A percentile compares a stretch with the other conserved stretches of the same genome.
Evolutionary conservation across 768 basidiomycete genomes (phyloP).

Genomic region (Candolleomyces aberdarensis): DNA sequence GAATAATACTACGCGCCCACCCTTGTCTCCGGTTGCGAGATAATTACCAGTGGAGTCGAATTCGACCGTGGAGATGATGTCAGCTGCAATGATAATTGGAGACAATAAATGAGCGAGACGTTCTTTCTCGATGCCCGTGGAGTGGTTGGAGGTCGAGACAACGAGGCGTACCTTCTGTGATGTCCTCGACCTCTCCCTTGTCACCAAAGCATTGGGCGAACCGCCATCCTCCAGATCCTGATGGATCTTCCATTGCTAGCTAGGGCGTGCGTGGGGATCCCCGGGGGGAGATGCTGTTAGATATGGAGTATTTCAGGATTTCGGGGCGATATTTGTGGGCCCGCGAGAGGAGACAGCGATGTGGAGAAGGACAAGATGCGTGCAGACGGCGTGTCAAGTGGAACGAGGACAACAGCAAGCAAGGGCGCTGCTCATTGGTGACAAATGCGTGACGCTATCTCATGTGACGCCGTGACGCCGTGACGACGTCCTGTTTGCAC

Average conservation of each 20-base stretch:
- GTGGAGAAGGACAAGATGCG: constrained; percentile 15
- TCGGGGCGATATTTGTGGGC: constrained; percentile 4
- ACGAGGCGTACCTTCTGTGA: constrained; percentile 82
- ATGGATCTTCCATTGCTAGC: constrained; percentile 72
- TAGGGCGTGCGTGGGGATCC: constrained; percentile 24
- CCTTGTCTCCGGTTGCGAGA: constrained; percentile 99
- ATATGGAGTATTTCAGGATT: constrained; percentile 16
- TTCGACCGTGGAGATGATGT: constrained; percentile 99
- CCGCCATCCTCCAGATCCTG: constrained; percentile 89
- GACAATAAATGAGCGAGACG: not conserved
- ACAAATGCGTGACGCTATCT: not conserved
- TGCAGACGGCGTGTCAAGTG: constrained; percentile 23
- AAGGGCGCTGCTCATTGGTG: constrained; percentile 2
- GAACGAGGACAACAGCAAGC: constrained; percentile 25
- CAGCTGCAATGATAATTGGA: constrained; percentile 55
- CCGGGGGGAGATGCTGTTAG: constrained; percentile 10
- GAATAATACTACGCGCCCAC: constrained; percentile 96
- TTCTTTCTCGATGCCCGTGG: not conserved
- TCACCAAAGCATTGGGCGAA: constrained; percentile 99
- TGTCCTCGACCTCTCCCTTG: constrained; percentile 99
- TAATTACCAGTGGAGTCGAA: constrained; percentile 99
- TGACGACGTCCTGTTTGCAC: constrained; percentile 18
- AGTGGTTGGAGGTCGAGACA: constrained; percentile 1
- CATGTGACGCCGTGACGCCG: constrained; percentile 21
- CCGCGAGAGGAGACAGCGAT: constrained; percentile 14